These are phyloP conservation scores for Enterocytospora artemiae DNA, from an alignment of 371 early-diverging fungal genomes.

Conservation along the genomic window DNA sequence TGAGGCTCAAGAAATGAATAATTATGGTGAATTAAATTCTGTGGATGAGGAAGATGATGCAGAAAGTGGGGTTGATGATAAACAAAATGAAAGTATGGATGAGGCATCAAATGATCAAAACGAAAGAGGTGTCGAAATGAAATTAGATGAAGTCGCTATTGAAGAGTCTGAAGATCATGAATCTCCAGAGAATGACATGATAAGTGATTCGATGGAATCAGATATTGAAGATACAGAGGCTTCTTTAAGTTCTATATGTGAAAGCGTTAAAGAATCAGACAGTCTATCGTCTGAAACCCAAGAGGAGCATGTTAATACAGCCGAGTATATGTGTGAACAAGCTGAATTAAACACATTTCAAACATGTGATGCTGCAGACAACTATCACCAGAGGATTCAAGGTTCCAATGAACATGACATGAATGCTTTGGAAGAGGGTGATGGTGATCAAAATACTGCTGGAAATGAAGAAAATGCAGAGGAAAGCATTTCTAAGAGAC, in stretches of 20 bases:
- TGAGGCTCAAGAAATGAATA: constrained; percentile 3
- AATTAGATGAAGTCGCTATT: constrained; percentile 7
- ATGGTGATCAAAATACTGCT: constrained; percentile 37
- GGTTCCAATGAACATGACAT: constrained; percentile 25
- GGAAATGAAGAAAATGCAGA: constrained; percentile 27
- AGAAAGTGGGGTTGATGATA: not conserved
- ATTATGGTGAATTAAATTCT: constrained; percentile 34
- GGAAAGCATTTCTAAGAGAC: constrained; percentile 19
- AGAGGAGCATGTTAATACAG: not conserved
- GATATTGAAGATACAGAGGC: no score
- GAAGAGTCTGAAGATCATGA: constrained; percentile 24
- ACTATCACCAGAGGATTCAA: no score
- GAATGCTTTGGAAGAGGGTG: constrained; percentile 35
- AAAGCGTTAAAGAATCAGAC: no score
- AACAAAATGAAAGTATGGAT: constrained; percentile 15
- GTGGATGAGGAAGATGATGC: constrained; percentile 37
- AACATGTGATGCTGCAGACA: constrained; percentile 37
- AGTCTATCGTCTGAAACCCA: not conserved
- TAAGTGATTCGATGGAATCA: not conserved
- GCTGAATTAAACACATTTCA: constrained; percentile 35
- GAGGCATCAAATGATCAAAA: constrained; percentile 30
- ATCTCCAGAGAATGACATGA: constrained; percentile 1
- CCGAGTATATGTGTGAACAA: constrained; percentile 35
- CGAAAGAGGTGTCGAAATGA: no score
- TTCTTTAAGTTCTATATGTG: no score